A percentile compares a stretch with the other conserved stretches of the same genome.
phyloP scores from a whole-genome alignment of 2,329 filamentous ascomycete genomes.

The Bipolaris sorokiniana region DNA sequence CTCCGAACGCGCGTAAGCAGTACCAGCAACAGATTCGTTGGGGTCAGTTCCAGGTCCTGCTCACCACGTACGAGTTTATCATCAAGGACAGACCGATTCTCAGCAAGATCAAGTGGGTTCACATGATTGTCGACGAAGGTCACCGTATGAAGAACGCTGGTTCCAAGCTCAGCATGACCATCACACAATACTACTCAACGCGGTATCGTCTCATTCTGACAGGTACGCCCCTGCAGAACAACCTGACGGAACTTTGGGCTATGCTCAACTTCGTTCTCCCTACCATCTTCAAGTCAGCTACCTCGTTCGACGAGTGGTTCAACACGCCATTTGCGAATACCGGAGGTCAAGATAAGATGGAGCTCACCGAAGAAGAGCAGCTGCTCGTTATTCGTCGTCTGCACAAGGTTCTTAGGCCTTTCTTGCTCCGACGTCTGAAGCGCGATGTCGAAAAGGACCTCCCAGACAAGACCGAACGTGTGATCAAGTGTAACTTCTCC shows the following conservation, averaged over 20 bases:
- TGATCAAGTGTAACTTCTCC: slow-evolving; percentile 99
- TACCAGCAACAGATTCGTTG: slow-evolving; percentile 94
- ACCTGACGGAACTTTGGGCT: slow-evolving; percentile 93
- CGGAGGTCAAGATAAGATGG: slow-evolving; percentile 97
- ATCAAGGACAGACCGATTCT: slow-evolving; percentile 97
- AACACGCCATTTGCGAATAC: slow-evolving; percentile 99
- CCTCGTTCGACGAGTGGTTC: slow-evolving; percentile 99
- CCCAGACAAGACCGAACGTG: slow-evolving; percentile 97
- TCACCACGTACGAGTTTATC: slow-evolving; percentile 99
- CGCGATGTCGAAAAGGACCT: slow-evolving; percentile 99
- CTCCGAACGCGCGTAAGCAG: slow-evolving; percentile 83
- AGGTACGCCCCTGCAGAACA: slow-evolving; percentile 96
- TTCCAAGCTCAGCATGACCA: slow-evolving; percentile 93
- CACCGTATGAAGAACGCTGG: slow-evolving; percentile 99
- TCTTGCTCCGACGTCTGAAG: slow-evolving; percentile 97
- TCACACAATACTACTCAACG: slow-evolving; percentile 93
- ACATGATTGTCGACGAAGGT: slow-evolving; percentile 99
- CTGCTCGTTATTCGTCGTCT: slow-evolving; percentile 96
- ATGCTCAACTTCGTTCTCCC: slow-evolving; percentile 98
- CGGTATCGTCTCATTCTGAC: slow-evolving; percentile 96
- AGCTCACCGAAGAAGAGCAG: slow-evolving; percentile 98
- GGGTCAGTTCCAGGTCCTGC: slow-evolving; percentile 91
- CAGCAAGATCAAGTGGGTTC: slow-evolving; percentile 99
- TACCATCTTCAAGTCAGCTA: slow-evolving; percentile 98
- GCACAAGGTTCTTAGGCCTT: slow-evolving; percentile 95